Conservation (phyloP, 768 basidiomycete species). For the Daedaleopsis nitida region DNA sequence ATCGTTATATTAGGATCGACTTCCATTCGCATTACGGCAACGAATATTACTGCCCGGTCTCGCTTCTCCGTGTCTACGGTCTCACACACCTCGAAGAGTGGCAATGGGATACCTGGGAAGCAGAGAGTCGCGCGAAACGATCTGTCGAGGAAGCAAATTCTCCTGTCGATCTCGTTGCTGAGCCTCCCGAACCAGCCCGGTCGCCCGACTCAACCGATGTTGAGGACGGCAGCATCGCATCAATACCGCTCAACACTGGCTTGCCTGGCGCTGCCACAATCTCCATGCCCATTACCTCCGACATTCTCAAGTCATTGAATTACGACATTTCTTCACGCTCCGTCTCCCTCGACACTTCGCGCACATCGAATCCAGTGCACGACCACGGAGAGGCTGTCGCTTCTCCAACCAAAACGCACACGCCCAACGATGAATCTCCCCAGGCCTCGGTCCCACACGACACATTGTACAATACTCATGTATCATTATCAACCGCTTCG, state of each 20-base stretch:
- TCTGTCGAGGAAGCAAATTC: conserved; percentile 22
- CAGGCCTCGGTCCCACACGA: conserved; percentile 22
- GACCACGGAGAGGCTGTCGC: background rate
- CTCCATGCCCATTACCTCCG: background rate
- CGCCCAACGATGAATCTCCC: background rate
- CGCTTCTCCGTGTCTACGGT: conserved; percentile 90
- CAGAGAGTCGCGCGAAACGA: conserved; percentile 50
- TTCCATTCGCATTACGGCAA: conserved; percentile 92
- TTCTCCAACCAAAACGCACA: background rate
- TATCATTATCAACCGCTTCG: conserved; percentile 10
- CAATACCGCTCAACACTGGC: background rate
- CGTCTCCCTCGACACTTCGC: background rate
- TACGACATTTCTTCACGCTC: background rate
- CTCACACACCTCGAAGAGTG: conserved; percentile 95
- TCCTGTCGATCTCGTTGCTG: conserved; percentile 29
- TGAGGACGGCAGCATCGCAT: background rate
- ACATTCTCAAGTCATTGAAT: background rate
- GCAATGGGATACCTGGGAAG: conserved; percentile 88
- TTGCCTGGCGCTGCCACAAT: background rate
- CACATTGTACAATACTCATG: conserved; percentile 23
- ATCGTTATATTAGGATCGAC: conserved; percentile 91
- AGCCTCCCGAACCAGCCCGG: conserved; percentile 23
- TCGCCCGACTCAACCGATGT: background rate
- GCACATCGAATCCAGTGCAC: background rate
- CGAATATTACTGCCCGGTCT: conserved; percentile 96